Evolutionary conservation across 1,284 basidiomycete genomes (phyloP).

Genomic region (Pseudozyma thailandica): DNA sequence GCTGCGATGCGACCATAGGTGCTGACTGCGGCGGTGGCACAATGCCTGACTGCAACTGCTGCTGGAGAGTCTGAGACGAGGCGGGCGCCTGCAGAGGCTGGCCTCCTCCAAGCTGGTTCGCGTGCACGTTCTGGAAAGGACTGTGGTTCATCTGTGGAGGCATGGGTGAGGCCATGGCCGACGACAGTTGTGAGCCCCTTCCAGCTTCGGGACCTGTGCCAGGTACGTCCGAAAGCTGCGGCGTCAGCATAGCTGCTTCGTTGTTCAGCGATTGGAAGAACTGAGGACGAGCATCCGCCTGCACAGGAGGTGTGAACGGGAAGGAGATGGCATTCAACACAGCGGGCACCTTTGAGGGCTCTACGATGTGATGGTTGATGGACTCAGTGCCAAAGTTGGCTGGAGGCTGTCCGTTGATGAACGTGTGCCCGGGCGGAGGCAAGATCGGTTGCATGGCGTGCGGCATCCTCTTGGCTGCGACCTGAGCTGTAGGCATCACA

Average conservation of each 20-base stretch:
- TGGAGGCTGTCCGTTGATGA: slow-evolving; percentile 49
- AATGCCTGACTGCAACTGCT: slow-evolving; percentile 29
- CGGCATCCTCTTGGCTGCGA: slow-evolving; percentile 18
- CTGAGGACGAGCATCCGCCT: slow-evolving; percentile 44
- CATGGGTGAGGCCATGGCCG: slow-evolving; percentile 44
- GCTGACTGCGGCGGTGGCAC: slow-evolving; percentile 28
- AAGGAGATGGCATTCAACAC: slow-evolving; percentile 58
- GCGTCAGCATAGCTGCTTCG: slow-evolving; percentile 46
- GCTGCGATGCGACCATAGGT: slow-evolving; percentile 35
- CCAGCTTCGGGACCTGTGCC: slow-evolving; percentile 17
- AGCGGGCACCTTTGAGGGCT: slow-evolving; percentile 57
- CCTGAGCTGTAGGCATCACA: slow-evolving; percentile 8
- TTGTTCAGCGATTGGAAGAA: slow-evolving; percentile 46
- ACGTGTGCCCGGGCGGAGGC: slow-evolving; percentile 28
- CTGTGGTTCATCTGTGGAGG: slow-evolving; percentile 34
- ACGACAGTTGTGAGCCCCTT: slow-evolving; percentile 31
- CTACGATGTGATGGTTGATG: slow-evolving; percentile 59
- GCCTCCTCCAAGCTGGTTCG: slow-evolving; percentile 15
- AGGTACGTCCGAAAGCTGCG: slow-evolving; percentile 38
- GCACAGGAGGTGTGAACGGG: slow-evolving; percentile 61
- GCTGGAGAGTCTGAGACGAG: slow-evolving; percentile 40
- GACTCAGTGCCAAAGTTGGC: slow-evolving; percentile 49
- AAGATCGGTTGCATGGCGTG: slow-evolving; percentile 23
- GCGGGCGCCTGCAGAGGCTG: slow-evolving; percentile 33
- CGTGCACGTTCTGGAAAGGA: slow-evolving; percentile 29